Evolutionary conservation across 768 basidiomycete species (phyloP), one percentile per base, ranked within the genome.

Genomic region (Astraeus odoratus): DNA sequence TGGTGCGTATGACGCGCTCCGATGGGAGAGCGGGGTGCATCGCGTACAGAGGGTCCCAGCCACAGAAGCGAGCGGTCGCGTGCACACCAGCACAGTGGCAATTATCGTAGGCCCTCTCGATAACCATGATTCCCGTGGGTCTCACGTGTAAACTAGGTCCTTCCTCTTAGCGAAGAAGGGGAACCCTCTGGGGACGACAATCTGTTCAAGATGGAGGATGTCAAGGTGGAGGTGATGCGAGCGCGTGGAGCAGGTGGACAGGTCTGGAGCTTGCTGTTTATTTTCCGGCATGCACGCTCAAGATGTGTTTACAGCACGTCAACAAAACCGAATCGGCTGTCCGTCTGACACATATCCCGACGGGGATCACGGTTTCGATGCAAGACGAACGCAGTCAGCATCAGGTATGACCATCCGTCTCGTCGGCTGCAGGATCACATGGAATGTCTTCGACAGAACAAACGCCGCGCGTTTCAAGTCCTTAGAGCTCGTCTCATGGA

Each of bases 241-340:
- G 78, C 96, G 0, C 73, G 91, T n/a, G 96, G 96, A 20, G 95
- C 96, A 6, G 96, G 96, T 36, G 95, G 96, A 13, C 94, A 96
- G 74, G 90, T 90, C 43, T 70, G 55, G 8, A 18, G 25, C 34
- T 18, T 9, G 22, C 27, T 10, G 16, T 9, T 19, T 16, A 1
- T 16, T 18, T 5, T 34, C n/a, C n/a, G 18, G 19, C 19, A 30
- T 12, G 19, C 9, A n/a, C 16, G 43, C 27, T 38, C 35, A 51
- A 29, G 24, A 29, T 27, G 37, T 16, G 29, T 36, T 31, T 24
- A 4, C 48, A 97, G 86, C 95, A 98, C 66, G 96, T 98, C 57
- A 99, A 99, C 68, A 90, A 86, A 74, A 98, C 96, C 0, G 96
- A 99, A 66, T 97, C 95, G 2, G 95, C 96, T 2, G 93, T 99